Base-by-base conservation (phyloP, 2,329 filamentous ascomycete species). In the Phaeosphaeria sp. region DNA sequence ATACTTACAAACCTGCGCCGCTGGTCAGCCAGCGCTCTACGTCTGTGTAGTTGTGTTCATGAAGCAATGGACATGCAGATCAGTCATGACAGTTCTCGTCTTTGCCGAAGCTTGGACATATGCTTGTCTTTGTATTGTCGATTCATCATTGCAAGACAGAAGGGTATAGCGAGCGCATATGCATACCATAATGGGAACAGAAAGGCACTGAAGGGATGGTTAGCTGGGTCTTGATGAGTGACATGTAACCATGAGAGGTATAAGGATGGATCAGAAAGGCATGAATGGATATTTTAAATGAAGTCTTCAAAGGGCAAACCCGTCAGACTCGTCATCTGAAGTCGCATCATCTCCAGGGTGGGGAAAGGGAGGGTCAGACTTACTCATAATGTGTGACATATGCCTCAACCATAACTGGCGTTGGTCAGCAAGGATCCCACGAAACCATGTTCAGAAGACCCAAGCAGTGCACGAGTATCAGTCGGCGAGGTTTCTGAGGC, bases 401-500 rank as follows among this genome's bases (percentile, higher is more conserved):
- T 13, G 24, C 21, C 24, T 2, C 17, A 6, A 4, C 13, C 49
- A 27, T 51, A 39, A 47, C 53, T 55, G 24, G 17, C 36, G 18
- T 39, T 20, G 39, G 51, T 71, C 56, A 67, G 62, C 51, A 45
- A 50, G 20, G 39, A 53, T 53, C 42, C 30, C 30, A 27, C 33
- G 18, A 18, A 20, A 7, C 48, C 40, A 47, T 30, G 22, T 33
- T 55, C 33, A 21, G 40, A 57, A 45, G n/a, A 43, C 24, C 30
- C 22, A 44, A 39, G 56, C 56, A 24, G 15, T 44, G 46, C 27
- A 39, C 53, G 46, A 42, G 50, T 74, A 82, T 96, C 93, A 96
- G 93, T 94, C 91, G 93, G 91, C 92, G 88, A 96, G 93, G 93
- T 96, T 97, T 97, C 96, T 92, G 96, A 97, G 92, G 93, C 93